Evolutionary conservation across 768 basidiomycete genomes (phyloP).

Genomic region (Scleroderma citrinum): DNA sequence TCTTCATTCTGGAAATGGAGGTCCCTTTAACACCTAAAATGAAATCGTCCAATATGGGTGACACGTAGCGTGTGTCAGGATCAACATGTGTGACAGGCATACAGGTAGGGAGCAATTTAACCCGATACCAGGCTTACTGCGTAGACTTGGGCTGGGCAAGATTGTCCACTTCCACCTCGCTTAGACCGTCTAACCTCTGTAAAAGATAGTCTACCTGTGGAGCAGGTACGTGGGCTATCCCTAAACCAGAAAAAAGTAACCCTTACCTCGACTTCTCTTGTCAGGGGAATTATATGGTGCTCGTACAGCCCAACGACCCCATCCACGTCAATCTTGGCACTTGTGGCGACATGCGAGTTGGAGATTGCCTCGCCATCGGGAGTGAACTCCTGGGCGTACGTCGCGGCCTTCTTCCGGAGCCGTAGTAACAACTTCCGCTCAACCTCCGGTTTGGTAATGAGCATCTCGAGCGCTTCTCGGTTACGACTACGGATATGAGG

Average conservation of each 20-base stretch:
- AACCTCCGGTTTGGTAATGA: conserved; percentile 98
- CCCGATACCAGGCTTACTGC: neutral
- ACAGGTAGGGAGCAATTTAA: neutral
- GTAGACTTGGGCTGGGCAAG: conserved; percentile 29
- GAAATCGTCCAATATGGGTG: neutral
- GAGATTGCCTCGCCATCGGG: conserved; percentile 52
- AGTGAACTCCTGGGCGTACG: conserved; percentile 79
- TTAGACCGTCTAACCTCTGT: conserved; percentile 78
- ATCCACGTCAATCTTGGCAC: conserved; percentile 82
- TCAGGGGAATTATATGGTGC: conserved; percentile 93
- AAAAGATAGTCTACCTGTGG: conserved; percentile 92
- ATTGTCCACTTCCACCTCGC: conserved; percentile 71
- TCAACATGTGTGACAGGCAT: conserved; percentile 1
- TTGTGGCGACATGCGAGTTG: conserved; percentile 26
- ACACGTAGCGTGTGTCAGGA: neutral
- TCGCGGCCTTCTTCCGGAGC: conserved; percentile 76
- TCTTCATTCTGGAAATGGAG: neutral
- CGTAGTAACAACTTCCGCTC: conserved; percentile 79
- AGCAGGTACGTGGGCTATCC: neutral
- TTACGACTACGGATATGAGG: conserved; percentile 86
- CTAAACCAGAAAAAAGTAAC: conserved; percentile 7
- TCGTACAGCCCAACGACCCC: conserved; percentile 92
- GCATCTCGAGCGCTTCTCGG: conserved; percentile 64
- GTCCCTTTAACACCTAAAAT: neutral
- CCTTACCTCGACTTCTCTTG: conserved; percentile 94